Evolutionary conservation across 306 rosid genomes (phyloP).

Genomic region (Pterocarpus macrocarpus): DNA sequence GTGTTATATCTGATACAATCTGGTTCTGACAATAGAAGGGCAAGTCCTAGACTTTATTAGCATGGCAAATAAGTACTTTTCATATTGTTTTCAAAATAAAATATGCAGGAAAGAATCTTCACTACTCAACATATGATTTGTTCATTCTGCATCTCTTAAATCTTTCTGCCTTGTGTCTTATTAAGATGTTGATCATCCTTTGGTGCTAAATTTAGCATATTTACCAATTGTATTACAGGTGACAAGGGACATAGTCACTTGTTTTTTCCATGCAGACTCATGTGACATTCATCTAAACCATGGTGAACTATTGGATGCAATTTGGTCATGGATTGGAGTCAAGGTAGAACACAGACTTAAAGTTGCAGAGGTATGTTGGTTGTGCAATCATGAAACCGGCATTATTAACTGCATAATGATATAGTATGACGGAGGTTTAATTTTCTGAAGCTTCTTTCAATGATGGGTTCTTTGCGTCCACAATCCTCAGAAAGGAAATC

Average conservation of each 20-base stretch:
- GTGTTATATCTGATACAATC: neutral
- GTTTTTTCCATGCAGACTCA: slow-evolving; percentile 66
- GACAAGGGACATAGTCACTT: slow-evolving; percentile 78
- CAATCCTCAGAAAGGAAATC: slow-evolving; percentile 88
- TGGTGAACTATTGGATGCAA: slow-evolving; percentile 81
- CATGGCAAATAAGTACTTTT: slow-evolving; percentile 14
- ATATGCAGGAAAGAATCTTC: slow-evolving; percentile 31
- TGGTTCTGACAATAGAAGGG: slow-evolving; percentile 34
- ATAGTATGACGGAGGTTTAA: slow-evolving; percentile 45
- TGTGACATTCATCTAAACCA: slow-evolving; percentile 96
- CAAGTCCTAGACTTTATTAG: slow-evolving; percentile 23
- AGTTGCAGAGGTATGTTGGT: slow-evolving; percentile 90
- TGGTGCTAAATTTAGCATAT: slow-evolving; percentile 26
- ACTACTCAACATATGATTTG: slow-evolving; percentile 21
- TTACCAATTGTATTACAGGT: slow-evolving; percentile 63
- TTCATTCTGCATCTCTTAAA: slow-evolving; percentile 32
- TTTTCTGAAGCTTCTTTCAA: slow-evolving; percentile 80
- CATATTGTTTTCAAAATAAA: slow-evolving; percentile 23
- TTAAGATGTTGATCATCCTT: slow-evolving; percentile 16
- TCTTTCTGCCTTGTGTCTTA: slow-evolving; percentile 24
- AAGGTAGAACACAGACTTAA: slow-evolving; percentile 80
- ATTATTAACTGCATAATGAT: slow-evolving; percentile 32
- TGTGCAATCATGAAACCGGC: slow-evolving; percentile 36
- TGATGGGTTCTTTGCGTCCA: slow-evolving; percentile 96
- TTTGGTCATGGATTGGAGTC: slow-evolving; percentile 98